These are phyloP conservation scores for Clathrospora elynae DNA, from an alignment of 2,329 filamentous ascomycete species.

Conservation along the genomic window DNA sequence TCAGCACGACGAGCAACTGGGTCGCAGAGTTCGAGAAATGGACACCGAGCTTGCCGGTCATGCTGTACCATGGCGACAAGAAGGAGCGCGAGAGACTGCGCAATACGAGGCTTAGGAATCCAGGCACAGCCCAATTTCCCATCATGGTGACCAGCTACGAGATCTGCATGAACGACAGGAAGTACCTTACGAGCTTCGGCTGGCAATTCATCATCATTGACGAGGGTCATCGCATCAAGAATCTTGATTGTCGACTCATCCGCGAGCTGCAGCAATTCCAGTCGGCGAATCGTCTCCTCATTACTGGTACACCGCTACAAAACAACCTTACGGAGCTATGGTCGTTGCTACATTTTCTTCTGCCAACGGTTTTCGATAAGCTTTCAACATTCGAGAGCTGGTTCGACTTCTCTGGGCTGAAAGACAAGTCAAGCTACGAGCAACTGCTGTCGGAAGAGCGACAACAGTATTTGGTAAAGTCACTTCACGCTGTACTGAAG, in stretches of 20 bases:
- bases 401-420: constrained; percentile 95
- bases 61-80: constrained; percentile 88
- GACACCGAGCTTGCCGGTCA: constrained; percentile 84
- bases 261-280: constrained; percentile 85
- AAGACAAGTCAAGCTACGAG: constrained; percentile 79
- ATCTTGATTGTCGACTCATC: constrained; percentile 90
- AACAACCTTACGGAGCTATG: constrained; percentile 95
- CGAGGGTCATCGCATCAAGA: constrained; percentile 96
- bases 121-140: constrained; percentile 75
- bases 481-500: constrained; percentile 90
- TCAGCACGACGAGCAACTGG: constrained; percentile 96
- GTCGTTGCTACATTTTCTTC: constrained; percentile 90
- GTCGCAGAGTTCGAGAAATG: constrained; percentile 90
- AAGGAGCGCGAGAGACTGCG: constrained; percentile 78
- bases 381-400: constrained; percentile 91
- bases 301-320: constrained; percentile 92
- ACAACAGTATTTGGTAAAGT: constrained; percentile 78
- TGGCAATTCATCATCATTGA: constrained; percentile 99
- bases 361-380: constrained; percentile 91
- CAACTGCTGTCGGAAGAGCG: constrained; percentile 79
- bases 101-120: constrained; percentile 69
- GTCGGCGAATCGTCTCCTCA: constrained; percentile 87
- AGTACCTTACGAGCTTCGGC: constrained; percentile 78
- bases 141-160: constrained; percentile 96
- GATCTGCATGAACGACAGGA: constrained; percentile 89